A percentile compares a stretch with the other conserved stretches of the same genome.
These are phyloP conservation scores for Chrysophaeum taylorii DNA, from an alignment of 352 stramenopile species.

Conservation along the genomic window DNA sequence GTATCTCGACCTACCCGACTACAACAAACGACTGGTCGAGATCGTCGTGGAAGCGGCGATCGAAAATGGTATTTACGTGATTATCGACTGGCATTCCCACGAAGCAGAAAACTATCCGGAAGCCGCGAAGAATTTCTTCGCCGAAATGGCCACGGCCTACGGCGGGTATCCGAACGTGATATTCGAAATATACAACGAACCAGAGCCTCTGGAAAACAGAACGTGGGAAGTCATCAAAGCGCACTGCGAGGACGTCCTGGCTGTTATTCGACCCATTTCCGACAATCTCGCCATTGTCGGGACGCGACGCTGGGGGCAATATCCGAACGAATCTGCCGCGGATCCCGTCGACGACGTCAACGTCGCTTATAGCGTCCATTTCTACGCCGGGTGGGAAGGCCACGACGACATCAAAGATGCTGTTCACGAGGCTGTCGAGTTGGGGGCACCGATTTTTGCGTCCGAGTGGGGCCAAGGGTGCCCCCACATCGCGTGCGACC, in stretches of 20 bases:
- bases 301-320: not conserved
- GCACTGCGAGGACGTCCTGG: not conserved
- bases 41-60: not conserved
- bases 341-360: conserved; percentile 4
- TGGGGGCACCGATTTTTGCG: too few species aligned
- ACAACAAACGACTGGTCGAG: not conserved
- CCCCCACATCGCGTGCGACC: not conserved
- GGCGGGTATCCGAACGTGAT: not conserved
- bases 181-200: conserved; percentile 17
- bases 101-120: conserved; percentile 8
- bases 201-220: not conserved
- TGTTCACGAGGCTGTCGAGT: too few species aligned
- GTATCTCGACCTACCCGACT: not conserved
- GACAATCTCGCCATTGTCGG: conserved; percentile 10
- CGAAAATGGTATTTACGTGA: conserved; percentile 10
- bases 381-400: too few species aligned
- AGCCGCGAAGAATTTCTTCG: conserved; percentile 3
- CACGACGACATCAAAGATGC: too few species aligned
- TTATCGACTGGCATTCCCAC: conserved; percentile 17
- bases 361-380: conserved; percentile 9
- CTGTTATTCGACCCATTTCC: not conserved
- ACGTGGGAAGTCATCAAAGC: not conserved
- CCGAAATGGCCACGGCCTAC: conserved; percentile 9
- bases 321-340: not conserved
- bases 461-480: too few species aligned